A percentile compares a stretch with the other conserved stretches of the same genome.
These are phyloP conservation scores for Heliamphora exappendiculata DNA, from an alignment of 148 eudicot genomes.

Conservation along the genomic window DNA sequence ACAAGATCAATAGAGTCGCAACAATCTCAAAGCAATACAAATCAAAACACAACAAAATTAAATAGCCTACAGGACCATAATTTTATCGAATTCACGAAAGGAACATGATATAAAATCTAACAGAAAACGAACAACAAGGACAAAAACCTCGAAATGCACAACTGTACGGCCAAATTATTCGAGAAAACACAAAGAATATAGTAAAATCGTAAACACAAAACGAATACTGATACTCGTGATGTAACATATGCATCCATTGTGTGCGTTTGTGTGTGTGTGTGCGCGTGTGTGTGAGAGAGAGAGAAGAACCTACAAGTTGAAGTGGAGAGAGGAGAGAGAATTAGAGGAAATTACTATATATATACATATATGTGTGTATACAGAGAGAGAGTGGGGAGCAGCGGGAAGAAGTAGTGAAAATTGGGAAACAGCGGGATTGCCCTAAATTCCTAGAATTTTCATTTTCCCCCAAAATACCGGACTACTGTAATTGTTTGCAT, in stretches of 20 bases:
- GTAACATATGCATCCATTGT: not conserved
- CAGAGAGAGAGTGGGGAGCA: not conserved
- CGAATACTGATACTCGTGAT: not conserved
- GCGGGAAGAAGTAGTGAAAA: slow-evolving; percentile 14
- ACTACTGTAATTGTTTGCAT: not conserved
- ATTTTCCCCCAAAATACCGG: not conserved
- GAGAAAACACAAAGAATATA: too few species aligned
- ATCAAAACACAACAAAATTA: not conserved
- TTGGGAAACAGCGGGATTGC: slow-evolving; percentile 12
- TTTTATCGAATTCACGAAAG: not conserved
- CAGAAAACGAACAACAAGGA: not conserved
- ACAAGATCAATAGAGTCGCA: not conserved
- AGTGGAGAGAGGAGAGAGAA: not conserved
- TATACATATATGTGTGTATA: not conserved
- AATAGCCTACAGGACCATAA: not conserved
- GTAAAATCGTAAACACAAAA: not conserved
- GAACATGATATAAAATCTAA: not conserved
- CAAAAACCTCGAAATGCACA: not conserved
- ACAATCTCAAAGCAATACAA: not conserved
- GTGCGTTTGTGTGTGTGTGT: not conserved
- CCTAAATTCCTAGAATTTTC: slow-evolving; percentile 13
- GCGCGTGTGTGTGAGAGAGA: not conserved
- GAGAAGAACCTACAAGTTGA: not conserved
- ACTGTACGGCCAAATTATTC: not conserved
- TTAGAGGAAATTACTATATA: not conserved